Evolutionary conservation across 2,329 filamentous ascomycete genomes (phyloP).

Genomic region (Byssothecium circinans): DNA sequence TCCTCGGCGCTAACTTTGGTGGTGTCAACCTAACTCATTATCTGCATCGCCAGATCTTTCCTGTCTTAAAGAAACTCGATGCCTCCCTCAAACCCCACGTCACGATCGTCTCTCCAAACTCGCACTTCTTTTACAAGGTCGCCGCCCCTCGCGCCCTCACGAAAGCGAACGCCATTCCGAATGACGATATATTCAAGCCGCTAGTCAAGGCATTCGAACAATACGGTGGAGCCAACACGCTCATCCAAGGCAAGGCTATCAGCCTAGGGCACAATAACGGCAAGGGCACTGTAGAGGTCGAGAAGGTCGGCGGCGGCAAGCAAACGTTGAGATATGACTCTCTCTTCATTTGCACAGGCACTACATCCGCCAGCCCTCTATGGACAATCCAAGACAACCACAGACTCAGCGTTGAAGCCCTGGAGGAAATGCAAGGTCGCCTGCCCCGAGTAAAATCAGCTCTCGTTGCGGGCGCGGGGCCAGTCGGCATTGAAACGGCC

Average conservation of each 20-base stretch:
- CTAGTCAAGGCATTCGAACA: conserved; percentile 36
- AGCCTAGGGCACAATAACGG: no score
- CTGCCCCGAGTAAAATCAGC: conserved; percentile 31
- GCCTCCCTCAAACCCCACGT: conserved; percentile 29
- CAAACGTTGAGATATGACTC: conserved; percentile 33
- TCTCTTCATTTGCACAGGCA: conserved; percentile 41
- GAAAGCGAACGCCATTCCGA: conserved; percentile 25
- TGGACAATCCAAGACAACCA: conserved; percentile 39
- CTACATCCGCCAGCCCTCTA: conserved; percentile 30
- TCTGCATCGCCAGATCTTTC: conserved; percentile 35
- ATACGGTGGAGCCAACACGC: conserved; percentile 28
- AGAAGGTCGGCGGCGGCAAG: conserved; percentile 14
- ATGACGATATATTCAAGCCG: conserved; percentile 34
- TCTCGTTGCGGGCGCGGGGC: conserved; percentile 40
- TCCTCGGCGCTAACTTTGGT: conserved; percentile 43
- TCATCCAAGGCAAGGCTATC: conserved; percentile 34
- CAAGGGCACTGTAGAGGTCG: conserved; percentile 18
- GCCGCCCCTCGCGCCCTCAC: conserved; percentile 39
- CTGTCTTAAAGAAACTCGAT: conserved; percentile 22
- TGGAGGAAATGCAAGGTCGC: conserved; percentile 27
- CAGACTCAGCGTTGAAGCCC: conserved; percentile 27
- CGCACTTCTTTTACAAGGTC: conserved; percentile 45
- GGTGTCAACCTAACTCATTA: conserved; percentile 40
- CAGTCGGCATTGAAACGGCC: conserved; percentile 41
- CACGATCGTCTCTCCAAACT: conserved; percentile 38